These are phyloP conservation scores for Hymenoscyphus linearis DNA, from an alignment of 2,329 filamentous ascomycete species.

Conservation along the genomic window DNA sequence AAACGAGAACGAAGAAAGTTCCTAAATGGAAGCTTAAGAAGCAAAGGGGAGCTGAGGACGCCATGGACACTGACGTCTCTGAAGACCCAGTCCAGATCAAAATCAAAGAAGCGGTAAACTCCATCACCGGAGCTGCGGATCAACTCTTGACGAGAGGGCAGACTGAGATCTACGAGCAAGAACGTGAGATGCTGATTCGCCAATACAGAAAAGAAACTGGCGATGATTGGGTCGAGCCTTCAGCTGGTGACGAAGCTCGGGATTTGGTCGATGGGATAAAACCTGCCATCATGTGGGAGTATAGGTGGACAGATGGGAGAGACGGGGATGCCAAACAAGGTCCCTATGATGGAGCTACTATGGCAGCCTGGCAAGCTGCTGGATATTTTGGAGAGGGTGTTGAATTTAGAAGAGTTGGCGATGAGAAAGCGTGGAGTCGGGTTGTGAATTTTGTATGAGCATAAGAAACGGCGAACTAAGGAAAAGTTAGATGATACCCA, in stretches of 20 bases:
- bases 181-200: conserved; percentile 76
- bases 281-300: conserved; percentile 68
- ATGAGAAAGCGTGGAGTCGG: conserved; percentile 38
- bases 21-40: conserved; percentile 69
- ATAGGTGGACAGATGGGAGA: conserved; percentile 82
- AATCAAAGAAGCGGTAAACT: conserved; percentile 69
- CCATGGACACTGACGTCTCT: conserved; percentile 66
- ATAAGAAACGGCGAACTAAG: not conserved
- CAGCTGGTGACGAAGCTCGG: conserved; percentile 33
- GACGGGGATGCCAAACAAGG: conserved; percentile 77
- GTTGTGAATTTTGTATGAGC: conserved; percentile 32
- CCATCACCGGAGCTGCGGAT: conserved; percentile 85
- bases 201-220: conserved; percentile 82
- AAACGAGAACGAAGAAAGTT: conserved; percentile 53
- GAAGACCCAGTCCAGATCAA: conserved; percentile 64
- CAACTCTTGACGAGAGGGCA: conserved; percentile 77
- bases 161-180: conserved; percentile 85
- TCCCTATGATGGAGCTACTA: conserved; percentile 77
- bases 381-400: conserved; percentile 92
- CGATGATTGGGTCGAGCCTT: conserved; percentile 68
- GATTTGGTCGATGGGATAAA: conserved; percentile 17
- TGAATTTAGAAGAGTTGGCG: conserved; percentile 62
- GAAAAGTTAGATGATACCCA: conserved; percentile 18
- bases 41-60: conserved; percentile 51
- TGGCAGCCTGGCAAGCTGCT: conserved; percentile 86